Base-by-base conservation (phyloP, 768 basidiomycete genomes). In the Nevesoporus exiguus region DNA sequence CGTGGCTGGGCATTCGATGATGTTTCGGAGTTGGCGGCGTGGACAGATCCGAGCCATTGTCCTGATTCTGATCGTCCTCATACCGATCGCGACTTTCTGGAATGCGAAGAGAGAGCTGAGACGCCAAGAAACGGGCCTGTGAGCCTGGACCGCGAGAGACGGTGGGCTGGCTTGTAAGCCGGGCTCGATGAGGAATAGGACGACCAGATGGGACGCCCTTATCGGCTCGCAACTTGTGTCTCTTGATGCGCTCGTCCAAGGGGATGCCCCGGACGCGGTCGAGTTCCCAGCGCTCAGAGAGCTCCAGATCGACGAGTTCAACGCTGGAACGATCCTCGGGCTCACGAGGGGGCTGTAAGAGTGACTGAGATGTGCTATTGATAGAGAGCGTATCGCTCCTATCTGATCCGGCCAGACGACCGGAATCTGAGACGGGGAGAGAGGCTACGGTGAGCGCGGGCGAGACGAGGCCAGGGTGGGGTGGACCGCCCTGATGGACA, bases 261-360 rank as follows among this genome's bases (percentile, higher is more conserved):
- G 73, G 68, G 10, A 77, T 57, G 5, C 78, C 79, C 36, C 70
- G 66, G 40, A 72, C 67, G 33, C 77, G 73, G 52, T 80, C 77
- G 22, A 73, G 72, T 40, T 77, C 75, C 76, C 76, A 77, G 42
- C 57, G 72, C 68, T 58, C 72, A 67, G 47, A 73, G 43, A 61
- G 77, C 53, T 77, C 77, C 49, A 76, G 58, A 34, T 80, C 79
- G 41, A 85, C 74, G 37, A 85, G 76, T 61, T 81, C 82, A 49
- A 84, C 68, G 58, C 69, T 70, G 30, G 79, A 80, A 5, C 73
- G 67, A 51, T 83, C 82, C 34, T 79, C 79, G 11, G 34, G 1
- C 51, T 77, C 78, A n/a, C 22, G 52, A 36, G 61, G 63, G 57
- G 48, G 56, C 36, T 52, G 54, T 46, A 63, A n/a, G 27, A 59